These are phyloP conservation scores for Cardamine occulta DNA, from an alignment of 345 rosid genomes.

Conservation along the genomic window DNA sequence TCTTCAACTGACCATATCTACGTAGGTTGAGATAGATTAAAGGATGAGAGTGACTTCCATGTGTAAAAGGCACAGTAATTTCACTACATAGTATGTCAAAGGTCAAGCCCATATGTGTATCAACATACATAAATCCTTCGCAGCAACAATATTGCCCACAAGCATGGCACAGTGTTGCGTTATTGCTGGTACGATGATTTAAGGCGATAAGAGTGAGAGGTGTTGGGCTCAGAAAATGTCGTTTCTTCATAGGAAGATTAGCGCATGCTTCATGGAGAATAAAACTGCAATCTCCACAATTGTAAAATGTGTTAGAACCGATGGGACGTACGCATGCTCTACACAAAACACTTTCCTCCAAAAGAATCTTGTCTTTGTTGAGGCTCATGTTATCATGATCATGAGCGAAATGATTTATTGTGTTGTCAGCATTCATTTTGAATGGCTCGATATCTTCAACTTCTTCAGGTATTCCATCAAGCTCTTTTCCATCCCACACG, in stretches of 20 bases:
- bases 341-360: not conserved
- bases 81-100: constrained; percentile 4
- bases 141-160: not conserved
- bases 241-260: constrained; percentile 14
- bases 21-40: not conserved
- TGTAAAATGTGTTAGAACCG: constrained; percentile 7
- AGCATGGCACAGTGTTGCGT: too few relatives aligned
- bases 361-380: too few relatives aligned
- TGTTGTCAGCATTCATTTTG: not conserved
- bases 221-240: not conserved
- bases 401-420: not conserved
- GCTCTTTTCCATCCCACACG: not conserved
- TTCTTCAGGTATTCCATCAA: constrained; percentile 4
- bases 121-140: not conserved
- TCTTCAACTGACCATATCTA: not conserved
- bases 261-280: constrained; percentile 10
- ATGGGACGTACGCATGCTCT: constrained; percentile 8
- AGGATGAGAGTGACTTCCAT: constrained; percentile 10
- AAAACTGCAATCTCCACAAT: not conserved
- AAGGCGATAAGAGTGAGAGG: constrained; percentile 20
- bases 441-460: not conserved
- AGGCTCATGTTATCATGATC: not conserved
- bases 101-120: too few relatives aligned
- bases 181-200: too few relatives aligned
- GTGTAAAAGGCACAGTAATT: not conserved